A percentile compares a stretch with the other conserved stretches of the same genome.
phyloP scores from a whole-genome alignment of 1,139 yeast species.

The Fermentozyma sake region DNA sequence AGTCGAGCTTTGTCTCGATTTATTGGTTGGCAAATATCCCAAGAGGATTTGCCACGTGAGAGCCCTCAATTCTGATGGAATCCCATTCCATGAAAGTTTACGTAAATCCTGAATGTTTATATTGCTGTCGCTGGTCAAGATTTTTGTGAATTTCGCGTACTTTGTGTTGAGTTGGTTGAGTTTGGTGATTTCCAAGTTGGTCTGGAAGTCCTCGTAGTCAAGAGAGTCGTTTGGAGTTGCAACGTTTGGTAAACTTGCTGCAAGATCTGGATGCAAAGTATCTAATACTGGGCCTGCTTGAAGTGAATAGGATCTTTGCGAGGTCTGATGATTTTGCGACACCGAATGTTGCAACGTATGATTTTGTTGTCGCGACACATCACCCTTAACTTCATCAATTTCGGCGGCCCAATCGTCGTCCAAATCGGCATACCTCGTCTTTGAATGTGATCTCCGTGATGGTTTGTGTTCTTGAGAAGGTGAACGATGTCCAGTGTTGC shows the following conservation, averaged over 20 bases:
- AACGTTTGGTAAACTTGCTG: slow-evolving; percentile 3
- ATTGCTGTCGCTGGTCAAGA: slow-evolving; percentile 52
- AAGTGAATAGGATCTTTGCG: slow-evolving; percentile 2
- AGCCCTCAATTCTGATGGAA: slow-evolving; percentile 79
- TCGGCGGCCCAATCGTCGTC: slow-evolving; percentile 96
- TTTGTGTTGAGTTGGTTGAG: slow-evolving; percentile 57
- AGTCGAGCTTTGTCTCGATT: slow-evolving; percentile 66
- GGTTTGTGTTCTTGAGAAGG: slow-evolving; percentile 6
- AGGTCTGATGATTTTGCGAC: no score
- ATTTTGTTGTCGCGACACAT: slow-evolving; percentile 2
- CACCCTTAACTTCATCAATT: slow-evolving; percentile 44
- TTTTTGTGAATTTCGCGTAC: slow-evolving; percentile 61
- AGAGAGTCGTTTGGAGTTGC: slow-evolving; percentile 14
- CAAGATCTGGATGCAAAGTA: slow-evolving; percentile 35
- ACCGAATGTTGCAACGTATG: no score
- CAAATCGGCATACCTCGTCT: slow-evolving; percentile 48
- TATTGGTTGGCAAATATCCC: slow-evolving; percentile 87
- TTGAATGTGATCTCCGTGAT: slow-evolving; percentile 9
- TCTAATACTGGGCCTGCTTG: slow-evolving; percentile 35
- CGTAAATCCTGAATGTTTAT: slow-evolving; percentile 59
- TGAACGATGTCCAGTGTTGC: slow-evolving; percentile 13
- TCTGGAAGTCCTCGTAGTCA: slow-evolving; percentile 26
- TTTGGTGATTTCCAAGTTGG: slow-evolving; percentile 47
- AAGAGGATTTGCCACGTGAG: slow-evolving; percentile 83
- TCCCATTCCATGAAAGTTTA: slow-evolving; percentile 89